A percentile compares a stretch with the other conserved stretches of the same genome.
These are phyloP conservation scores for Globisporangium orthogonon DNA, from an alignment of 352 stramenopile species.

Conservation along the genomic window DNA sequence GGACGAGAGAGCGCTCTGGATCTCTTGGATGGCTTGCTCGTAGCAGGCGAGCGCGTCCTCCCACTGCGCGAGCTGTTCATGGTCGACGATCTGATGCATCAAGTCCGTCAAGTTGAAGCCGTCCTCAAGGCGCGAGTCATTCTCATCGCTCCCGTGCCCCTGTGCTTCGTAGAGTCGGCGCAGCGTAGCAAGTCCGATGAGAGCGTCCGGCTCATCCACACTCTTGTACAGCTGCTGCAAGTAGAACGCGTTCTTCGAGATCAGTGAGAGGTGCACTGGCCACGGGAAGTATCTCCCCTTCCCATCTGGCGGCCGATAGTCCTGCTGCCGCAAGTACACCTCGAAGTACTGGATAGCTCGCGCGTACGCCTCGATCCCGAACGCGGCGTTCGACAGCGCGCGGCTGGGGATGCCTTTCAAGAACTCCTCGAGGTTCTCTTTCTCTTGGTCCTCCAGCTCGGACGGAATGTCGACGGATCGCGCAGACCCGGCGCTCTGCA, in stretches of 20 bases:
- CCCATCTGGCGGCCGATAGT: constrained; percentile 5
- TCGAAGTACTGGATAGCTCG: constrained; percentile 77
- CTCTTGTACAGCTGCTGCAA: constrained; percentile 75
- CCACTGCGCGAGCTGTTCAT: constrained; percentile 68
- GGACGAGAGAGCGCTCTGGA: constrained; percentile 40
- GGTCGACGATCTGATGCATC: constrained; percentile 63
- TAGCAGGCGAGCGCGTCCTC: constrained; percentile 74
- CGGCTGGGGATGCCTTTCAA: constrained; percentile 63
- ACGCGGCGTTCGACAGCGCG: constrained; percentile 62
- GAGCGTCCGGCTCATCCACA: constrained; percentile 62
- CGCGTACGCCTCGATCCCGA: constrained; percentile 61
- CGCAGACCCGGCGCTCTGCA: constrained; percentile 23
- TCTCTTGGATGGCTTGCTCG: constrained; percentile 69
- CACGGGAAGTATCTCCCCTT: constrained; percentile 10
- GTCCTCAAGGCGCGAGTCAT: constrained; percentile 21
- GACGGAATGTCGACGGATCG: constrained; percentile 31
- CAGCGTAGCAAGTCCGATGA: constrained; percentile 53
- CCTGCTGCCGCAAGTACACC: constrained; percentile 53
- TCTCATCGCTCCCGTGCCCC: constrained; percentile 21
- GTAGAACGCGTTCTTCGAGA: constrained; percentile 61
- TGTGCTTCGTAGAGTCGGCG: constrained; percentile 44
- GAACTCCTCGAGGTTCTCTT: constrained; percentile 72
- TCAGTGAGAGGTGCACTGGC: constrained; percentile 36
- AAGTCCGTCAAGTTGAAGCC: constrained; percentile 52
- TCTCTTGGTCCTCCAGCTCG: constrained; percentile 70